These are phyloP conservation scores for Ganoderma sp. DNA, from an alignment of 1,284 basidiomycete genomes.

Conservation along the genomic window DNA sequence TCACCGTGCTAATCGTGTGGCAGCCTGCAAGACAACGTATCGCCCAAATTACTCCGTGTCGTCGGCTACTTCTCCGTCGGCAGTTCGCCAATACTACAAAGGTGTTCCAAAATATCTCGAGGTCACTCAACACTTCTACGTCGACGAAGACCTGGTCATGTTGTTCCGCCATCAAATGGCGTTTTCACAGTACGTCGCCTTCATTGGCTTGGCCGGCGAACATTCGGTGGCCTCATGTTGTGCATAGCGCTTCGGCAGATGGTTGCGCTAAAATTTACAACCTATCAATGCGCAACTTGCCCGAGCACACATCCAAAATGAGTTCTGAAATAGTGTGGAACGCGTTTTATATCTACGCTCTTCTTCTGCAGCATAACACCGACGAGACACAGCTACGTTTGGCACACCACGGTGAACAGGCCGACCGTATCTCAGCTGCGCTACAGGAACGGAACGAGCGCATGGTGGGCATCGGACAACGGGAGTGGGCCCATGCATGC, in stretches of 20 bases:
- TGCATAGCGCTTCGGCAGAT: not conserved
- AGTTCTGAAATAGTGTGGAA: not conserved
- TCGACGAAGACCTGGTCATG: not conserved
- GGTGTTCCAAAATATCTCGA: not conserved
- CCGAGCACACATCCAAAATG: not conserved
- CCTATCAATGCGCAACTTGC: not conserved
- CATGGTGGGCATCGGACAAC: slow-evolving; percentile 9
- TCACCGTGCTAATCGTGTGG: not conserved
- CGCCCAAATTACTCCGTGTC: not conserved
- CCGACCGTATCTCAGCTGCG: not conserved
- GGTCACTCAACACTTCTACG: not conserved
- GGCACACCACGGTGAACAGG: not conserved
- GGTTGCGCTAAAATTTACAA: not conserved
- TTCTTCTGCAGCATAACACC: not conserved
- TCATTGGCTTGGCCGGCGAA: not conserved
- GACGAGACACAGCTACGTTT: not conserved
- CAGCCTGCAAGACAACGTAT: not conserved
- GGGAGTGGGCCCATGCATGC: slow-evolving; percentile 33
- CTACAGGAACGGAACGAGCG: not conserved
- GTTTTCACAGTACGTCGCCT: not conserved
- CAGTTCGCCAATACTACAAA: not conserved
- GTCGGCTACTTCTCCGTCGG: not conserved
- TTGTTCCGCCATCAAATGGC: not conserved
- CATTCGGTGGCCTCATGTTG: no score
- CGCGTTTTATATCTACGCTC: slow-evolving; percentile 2